phyloP scores from a whole-genome alignment of 164 flowering plant species.

The Liriodendron chinense region DNA sequence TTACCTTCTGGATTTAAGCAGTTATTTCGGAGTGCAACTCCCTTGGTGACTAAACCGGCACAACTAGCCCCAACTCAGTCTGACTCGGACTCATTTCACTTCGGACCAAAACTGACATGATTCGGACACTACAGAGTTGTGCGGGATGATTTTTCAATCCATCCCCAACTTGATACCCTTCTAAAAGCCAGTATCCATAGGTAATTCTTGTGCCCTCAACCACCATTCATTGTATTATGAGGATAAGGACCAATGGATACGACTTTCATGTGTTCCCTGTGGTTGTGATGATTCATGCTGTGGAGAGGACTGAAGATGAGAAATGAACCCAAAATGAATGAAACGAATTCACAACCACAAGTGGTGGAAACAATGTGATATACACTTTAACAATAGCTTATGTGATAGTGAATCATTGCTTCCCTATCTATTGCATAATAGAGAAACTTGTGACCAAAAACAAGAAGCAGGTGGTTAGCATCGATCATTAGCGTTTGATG shows the following conservation, averaged over 20 bases:
- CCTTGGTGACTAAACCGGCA: too few species aligned
- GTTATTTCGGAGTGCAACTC: too few species aligned
- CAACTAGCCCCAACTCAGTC: too few species aligned
- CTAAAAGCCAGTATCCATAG: not conserved
- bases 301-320: not conserved
- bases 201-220: not conserved
- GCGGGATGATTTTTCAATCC: not conserved
- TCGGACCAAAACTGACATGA: too few species aligned
- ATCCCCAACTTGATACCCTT: not conserved
- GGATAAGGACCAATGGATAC: not conserved
- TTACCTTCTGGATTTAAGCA: too few species aligned
- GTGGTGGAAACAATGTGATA: too few species aligned
- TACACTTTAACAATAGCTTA: too few species aligned
- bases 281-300: not conserved
- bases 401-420: too few species aligned
- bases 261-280: not conserved
- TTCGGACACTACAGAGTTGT: too few species aligned
- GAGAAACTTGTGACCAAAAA: not conserved
- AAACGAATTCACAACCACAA: not conserved
- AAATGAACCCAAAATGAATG: not conserved
- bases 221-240: not conserved
- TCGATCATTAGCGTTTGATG: not conserved
- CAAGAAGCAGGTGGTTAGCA: not conserved
- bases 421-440: too few species aligned
- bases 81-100: too few species aligned